These are phyloP conservation scores for Citrus sp. DNA, from an alignment of 345 rosid genomes.

Conservation along the genomic window DNA sequence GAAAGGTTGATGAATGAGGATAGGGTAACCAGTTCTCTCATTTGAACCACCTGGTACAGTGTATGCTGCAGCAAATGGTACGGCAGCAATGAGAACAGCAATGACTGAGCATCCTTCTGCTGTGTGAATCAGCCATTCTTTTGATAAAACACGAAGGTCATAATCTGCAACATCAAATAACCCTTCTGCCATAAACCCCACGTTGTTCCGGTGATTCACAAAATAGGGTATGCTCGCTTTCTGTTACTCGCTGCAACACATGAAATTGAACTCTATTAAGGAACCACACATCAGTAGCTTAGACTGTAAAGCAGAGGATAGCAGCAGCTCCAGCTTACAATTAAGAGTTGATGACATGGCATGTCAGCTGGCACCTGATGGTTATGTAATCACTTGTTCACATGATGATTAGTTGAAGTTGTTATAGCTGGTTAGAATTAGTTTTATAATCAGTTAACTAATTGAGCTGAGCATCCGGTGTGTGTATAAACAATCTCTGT, in stretches of 20 bases:
- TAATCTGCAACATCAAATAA: not conserved
- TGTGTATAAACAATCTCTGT: too few relatives aligned
- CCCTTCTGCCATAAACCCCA: not conserved
- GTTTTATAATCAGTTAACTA: too few relatives aligned
- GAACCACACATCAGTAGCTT: too few relatives aligned
- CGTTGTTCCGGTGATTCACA: not conserved
- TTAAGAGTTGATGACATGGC: too few relatives aligned
- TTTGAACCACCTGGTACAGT: conserved; percentile 25
- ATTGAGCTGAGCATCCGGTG: too few relatives aligned
- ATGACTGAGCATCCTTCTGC: conserved; percentile 20
- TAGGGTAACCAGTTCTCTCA: conserved; percentile 14
- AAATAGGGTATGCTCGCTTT: not conserved
- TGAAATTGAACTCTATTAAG: too few relatives aligned
- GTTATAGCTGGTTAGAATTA: too few relatives aligned
- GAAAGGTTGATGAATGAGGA: conserved; percentile 9
- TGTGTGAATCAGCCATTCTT: conserved; percentile 19
- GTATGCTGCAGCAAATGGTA: conserved; percentile 25
- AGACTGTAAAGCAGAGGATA: too few relatives aligned
- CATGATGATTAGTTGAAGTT: too few relatives aligned
- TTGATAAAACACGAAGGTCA: conserved; percentile 6
- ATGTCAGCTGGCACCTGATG: too few relatives aligned
- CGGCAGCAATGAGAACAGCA: conserved; percentile 23
- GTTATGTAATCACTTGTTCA: too few relatives aligned
- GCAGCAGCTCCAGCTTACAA: too few relatives aligned
- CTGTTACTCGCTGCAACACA: not conserved